These are phyloP conservation scores for Eimeria maxima DNA, from an alignment of 169 alveolate genomes.

Conservation along the genomic window DNA sequence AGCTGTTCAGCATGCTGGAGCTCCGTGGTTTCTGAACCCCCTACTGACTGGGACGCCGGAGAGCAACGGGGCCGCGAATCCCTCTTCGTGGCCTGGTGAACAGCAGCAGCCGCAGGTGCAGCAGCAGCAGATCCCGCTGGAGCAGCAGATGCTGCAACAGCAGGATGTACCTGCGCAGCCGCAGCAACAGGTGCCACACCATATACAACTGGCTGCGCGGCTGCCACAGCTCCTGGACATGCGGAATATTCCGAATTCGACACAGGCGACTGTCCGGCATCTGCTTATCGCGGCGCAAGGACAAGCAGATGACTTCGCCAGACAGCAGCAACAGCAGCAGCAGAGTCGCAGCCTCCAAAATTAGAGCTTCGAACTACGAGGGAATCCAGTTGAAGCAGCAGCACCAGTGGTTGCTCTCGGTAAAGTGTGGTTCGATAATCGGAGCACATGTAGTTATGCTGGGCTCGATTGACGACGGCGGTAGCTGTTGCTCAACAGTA, in stretches of 20 bases:
- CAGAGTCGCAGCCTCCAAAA: slow-evolving; percentile 55
- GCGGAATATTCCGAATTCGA: slow-evolving; percentile 18
- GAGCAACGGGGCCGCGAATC: background rate
- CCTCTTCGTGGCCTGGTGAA: slow-evolving; percentile 35
- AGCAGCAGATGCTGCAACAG: background rate
- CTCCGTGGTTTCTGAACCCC: background rate
- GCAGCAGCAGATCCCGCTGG: slow-evolving; percentile 45
- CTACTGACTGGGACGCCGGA: slow-evolving; percentile 6
- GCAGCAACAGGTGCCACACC: slow-evolving; percentile 67
- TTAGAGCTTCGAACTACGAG: background rate
- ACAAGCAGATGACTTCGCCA: slow-evolving; percentile 47
- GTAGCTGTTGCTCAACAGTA: background rate
- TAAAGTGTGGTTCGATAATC: background rate
- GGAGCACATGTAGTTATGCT: background rate
- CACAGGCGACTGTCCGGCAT: slow-evolving; percentile 61
- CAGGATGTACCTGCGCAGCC: background rate
- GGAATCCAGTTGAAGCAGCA: background rate
- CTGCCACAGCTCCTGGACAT: slow-evolving; percentile 42
- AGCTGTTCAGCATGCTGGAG: slow-evolving; percentile 21
- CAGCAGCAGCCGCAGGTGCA: slow-evolving; percentile 19
- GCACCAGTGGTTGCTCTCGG: background rate
- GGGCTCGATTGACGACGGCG: background rate
- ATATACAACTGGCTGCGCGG: slow-evolving; percentile 52
- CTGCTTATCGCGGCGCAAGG: slow-evolving; percentile 51
- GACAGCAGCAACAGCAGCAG: slow-evolving; percentile 73